Evolutionary conservation across 306 rosid species (phyloP).

Genomic region (Dryas octopetala): DNA sequence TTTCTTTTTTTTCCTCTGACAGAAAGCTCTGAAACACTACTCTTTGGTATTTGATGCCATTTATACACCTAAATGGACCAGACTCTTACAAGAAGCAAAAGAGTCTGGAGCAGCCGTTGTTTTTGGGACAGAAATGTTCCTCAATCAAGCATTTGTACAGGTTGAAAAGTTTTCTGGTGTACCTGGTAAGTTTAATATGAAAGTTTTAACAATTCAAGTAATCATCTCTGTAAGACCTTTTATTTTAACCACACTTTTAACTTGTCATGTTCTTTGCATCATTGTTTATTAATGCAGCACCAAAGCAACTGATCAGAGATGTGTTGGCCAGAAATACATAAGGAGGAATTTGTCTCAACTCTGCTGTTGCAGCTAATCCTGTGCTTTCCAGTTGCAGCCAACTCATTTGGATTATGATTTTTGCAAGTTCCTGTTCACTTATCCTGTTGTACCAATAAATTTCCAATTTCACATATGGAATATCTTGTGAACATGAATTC

Average conservation of each 20-base stretch:
- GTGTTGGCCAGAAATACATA: constrained; percentile 39
- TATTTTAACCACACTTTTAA: neutral
- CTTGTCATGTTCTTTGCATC: neutral
- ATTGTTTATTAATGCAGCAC: constrained; percentile 41
- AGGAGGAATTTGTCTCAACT: neutral
- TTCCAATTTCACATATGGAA: neutral
- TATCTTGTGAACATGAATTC: constrained; percentile 11
- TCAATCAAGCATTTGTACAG: constrained; percentile 67
- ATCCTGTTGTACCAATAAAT: constrained; percentile 15
- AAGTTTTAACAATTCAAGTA: neutral
- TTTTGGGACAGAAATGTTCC: constrained; percentile 67
- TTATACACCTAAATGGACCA: constrained; percentile 64
- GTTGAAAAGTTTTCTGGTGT: constrained; percentile 55
- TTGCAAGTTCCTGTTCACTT: constrained; percentile 6
- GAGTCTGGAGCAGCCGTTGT: constrained; percentile 53
- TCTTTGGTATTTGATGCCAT: constrained; percentile 69
- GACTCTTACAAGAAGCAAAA: constrained; percentile 65
- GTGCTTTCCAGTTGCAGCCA: neutral
- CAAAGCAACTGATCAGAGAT: constrained; percentile 57
- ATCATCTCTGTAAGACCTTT: neutral
- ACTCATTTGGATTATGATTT: neutral
- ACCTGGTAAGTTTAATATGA: constrained; percentile 43
- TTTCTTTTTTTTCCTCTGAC: neutral
- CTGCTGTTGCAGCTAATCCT: neutral
- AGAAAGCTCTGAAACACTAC: constrained; percentile 59